Conservation (phyloP, 148 eudicot genomes). For the Chenopodium suecicum region DNA sequence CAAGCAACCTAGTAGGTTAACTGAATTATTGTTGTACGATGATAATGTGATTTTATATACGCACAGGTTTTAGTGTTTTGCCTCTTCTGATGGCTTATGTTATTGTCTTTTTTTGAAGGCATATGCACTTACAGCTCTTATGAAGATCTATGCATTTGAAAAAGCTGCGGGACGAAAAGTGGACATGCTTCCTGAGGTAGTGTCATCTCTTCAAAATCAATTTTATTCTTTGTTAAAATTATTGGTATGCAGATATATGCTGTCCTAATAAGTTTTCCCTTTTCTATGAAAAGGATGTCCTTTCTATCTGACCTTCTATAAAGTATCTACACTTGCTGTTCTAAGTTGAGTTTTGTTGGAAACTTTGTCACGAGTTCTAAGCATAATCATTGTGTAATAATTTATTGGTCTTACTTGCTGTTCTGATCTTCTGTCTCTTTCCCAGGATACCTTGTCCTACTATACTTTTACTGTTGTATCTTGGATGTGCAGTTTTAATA, state of each 20-base stretch:
- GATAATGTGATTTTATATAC: neutral
- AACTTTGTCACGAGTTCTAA: neutral
- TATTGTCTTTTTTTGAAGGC: constrained; percentile 46
- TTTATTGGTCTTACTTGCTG: neutral
- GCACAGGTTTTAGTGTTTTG: neutral
- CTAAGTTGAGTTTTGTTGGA: neutral
- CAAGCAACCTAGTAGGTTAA: neutral
- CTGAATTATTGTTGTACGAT: neutral
- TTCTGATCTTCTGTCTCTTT: too few species aligned
- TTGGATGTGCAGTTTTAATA: too few species aligned
- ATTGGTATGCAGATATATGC: neutral
- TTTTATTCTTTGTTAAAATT: neutral
- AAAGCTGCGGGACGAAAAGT: constrained; percentile 79
- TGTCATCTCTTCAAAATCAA: neutral
- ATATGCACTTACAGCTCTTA: constrained; percentile 85
- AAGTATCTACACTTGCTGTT: neutral
- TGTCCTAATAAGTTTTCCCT: neutral
- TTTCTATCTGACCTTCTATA: neutral
- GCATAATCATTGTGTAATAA: neutral
- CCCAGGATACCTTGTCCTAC: too few species aligned
- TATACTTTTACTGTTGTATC: too few species aligned
- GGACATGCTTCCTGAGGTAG: constrained; percentile 91
- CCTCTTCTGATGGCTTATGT: neutral
- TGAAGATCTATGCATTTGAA: constrained; percentile 89
- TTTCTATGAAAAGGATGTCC: neutral